Evolutionary conservation across 1,284 basidiomycete species (phyloP), one percentile per base, ranked within the genome.

Genomic region (Sanghuangporus weigelae): DNA sequence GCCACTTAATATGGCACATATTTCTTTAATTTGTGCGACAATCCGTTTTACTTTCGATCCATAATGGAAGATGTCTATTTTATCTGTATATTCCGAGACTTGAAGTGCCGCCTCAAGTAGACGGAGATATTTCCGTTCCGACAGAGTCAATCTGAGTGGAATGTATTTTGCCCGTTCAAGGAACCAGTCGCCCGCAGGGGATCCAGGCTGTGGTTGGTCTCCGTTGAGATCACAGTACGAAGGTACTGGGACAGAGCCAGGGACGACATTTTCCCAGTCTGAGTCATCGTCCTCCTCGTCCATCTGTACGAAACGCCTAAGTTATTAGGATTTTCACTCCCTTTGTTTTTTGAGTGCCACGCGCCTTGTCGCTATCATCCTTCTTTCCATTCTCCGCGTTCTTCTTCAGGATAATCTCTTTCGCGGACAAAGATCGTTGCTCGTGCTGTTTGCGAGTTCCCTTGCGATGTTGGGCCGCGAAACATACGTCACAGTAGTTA

Each of bases 71-170:
- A 86, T 89, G 74, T 92, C 90, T 44, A 92, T 90, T 71, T 90
- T 90, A 79, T 93, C 90, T 36, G 90, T 93, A 71, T 92, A 93
- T 72, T 93, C 91, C 7, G 87, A 90, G 23, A 92, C 90, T 56
- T 82, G 83, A 39, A 91, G 80, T 1, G 91, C 90, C 6, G 90
- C 90, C 63, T 93, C 91, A 53, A 93, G 79, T 5, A 93, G 81
- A 31, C 90, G 86, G 58, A 93, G 84, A 71, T 79, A 89, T 73
- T 93, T 93, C 65, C 91, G 86, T 74, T 93, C 90, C 46, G 70
- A 68, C 38, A 90, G 76, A 0, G 85, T 86, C 26, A 93, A 78
- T 23, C 90, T 89, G 21, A 93, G 72, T 1, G 90, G 90, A 62
- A 92, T 92, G 73, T 78, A 89, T 72, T 87, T 89, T 16, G 89